Evolutionary conservation across 2,329 filamentous ascomycete species (phyloP).

Genomic region (Botryotinia calthae): DNA sequence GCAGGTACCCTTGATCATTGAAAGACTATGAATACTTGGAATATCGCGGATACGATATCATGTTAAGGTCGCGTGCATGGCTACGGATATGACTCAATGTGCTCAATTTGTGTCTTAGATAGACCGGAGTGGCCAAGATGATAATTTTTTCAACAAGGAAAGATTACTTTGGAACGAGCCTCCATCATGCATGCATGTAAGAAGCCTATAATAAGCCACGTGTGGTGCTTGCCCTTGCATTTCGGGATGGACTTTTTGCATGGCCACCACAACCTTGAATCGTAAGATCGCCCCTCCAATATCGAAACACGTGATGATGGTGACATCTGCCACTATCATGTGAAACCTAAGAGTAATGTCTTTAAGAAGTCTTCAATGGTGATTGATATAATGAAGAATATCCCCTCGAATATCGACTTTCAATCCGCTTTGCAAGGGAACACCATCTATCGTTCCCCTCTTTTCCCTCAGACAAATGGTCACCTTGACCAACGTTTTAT

Average conservation of each 20-base stretch:
- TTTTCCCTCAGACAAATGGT: conserved; percentile 19
- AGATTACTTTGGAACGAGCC: neutral
- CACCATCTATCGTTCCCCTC: neutral
- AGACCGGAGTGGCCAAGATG: conserved; percentile 1
- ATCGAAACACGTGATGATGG: conserved; percentile 14
- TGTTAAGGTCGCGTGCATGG: conserved; percentile 3
- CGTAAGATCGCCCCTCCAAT: neutral
- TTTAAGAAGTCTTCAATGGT: conserved; percentile 8
- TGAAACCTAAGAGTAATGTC: conserved; percentile 11
- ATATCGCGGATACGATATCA: neutral
- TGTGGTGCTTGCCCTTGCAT: conserved; percentile 18
- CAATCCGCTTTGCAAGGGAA: neutral
- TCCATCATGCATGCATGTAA: conserved; percentile 8
- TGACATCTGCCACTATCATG: conserved; percentile 22
- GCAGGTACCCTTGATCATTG: conserved; percentile 6
- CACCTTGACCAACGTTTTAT: conserved; percentile 44
- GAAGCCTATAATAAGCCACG: conserved; percentile 14
- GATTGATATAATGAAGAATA: conserved; percentile 14
- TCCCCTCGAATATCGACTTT: neutral
- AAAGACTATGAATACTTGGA: neutral
- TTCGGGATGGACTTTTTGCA: conserved; percentile 16
- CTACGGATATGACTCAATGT: too few species aligned
- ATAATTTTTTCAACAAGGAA: neutral
- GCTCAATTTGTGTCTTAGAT: conserved; percentile 14
- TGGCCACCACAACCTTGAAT: conserved; percentile 11